Evolutionary conservation across 345 rosid genomes (phyloP).

Genomic region (Gossypium anomalum): DNA sequence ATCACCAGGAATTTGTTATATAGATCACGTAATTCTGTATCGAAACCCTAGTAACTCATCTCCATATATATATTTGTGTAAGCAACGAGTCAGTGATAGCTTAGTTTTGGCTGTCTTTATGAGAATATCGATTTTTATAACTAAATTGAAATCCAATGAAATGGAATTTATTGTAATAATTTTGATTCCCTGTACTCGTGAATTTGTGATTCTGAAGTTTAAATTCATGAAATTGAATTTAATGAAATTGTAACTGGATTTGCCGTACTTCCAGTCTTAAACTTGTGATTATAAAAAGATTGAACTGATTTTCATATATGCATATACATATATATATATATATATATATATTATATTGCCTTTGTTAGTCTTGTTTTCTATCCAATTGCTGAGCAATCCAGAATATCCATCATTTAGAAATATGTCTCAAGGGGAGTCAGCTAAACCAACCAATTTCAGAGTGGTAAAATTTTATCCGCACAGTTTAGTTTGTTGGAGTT

Average conservation of each 20-base stretch:
- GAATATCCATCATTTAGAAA: conserved; percentile 22
- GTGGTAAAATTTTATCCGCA: conserved; percentile 28
- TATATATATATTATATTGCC: neutral
- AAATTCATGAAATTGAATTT: neutral
- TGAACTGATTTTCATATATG: neutral
- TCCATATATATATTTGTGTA: neutral
- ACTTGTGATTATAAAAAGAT: neutral
- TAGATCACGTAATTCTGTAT: neutral
- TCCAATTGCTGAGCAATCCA: conserved; percentile 32
- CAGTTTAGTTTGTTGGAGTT: too few species aligned
- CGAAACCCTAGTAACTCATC: neutral
- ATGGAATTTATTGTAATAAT: neutral
- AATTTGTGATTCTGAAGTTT: neutral
- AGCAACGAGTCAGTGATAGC: neutral
- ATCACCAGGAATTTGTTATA: neutral
- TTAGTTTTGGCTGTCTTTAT: neutral
- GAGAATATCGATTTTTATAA: neutral
- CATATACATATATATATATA: too few species aligned
- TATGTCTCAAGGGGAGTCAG: conserved; percentile 20
- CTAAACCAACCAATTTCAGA: conserved; percentile 33
- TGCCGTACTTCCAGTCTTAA: neutral
- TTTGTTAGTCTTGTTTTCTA: neutral
- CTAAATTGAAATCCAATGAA: neutral
- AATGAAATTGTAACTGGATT: neutral
- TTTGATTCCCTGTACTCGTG: neutral